Base-by-base conservation (phyloP, 2,329 filamentous ascomycete species). In the Aureobasidium musti region DNA sequence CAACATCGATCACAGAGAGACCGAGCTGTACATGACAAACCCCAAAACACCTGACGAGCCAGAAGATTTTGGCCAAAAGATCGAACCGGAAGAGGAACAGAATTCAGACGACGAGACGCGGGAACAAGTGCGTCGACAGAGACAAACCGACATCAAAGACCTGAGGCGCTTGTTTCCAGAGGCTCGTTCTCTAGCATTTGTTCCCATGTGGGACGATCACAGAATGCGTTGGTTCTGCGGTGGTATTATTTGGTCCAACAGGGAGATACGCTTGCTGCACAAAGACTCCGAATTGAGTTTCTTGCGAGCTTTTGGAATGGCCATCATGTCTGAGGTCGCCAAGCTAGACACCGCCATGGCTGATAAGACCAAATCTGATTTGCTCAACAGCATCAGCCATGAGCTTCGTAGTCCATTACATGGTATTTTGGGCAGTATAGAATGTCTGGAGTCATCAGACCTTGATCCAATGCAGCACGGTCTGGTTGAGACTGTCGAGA, bases 141-240 rank as follows among this genome's bases (percentile, higher is more conserved):
- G 65, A 50, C 10, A 39, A 23, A 19, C 6, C 5, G 65, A 67
- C 14, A 6, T 67, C 11, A 23, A 14, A 1, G 26, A 63, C 0
- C 43, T 69, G 35, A 57, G 35, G 14, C 30, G 33, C 17, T 28
- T 67, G 66, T 82, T 84, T 53, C 80, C 80, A 1, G 72, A 73
- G 37, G 79, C 79, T 2, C 75, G 77, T 0, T 81, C 82, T 50
- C 74, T 85, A 2, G 76, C 83, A 2, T 82, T 85, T 50, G 74
- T 84, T 3, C 82, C 82, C 0, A 72, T 85, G 19, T 85, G 82
- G 82, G 83, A 85, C 70, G 77, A 80, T 14, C 79, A 79, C 14
- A 65, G 73, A 17, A 72, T 72, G 30, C 69, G 74, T 1, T 76
- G 74, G 74, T 75, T 49, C 74, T 82, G 69, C 79, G 82, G 81